These are phyloP conservation scores for Zea luxurians DNA, from an alignment of 176 grass and related monocot species.

Conservation along the genomic window DNA sequence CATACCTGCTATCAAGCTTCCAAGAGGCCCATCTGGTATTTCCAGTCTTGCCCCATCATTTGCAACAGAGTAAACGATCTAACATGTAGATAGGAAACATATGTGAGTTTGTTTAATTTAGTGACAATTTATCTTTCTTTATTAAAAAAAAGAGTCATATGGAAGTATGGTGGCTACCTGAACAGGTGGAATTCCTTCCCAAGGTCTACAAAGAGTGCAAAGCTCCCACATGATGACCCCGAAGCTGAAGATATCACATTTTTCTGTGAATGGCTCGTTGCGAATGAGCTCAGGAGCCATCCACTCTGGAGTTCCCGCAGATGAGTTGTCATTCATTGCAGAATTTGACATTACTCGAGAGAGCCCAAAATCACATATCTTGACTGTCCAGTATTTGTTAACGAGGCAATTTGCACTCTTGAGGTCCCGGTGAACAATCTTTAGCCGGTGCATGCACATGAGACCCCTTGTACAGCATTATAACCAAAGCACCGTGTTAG, in stretches of 20 bases:
- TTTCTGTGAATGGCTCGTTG: slow-evolving; percentile 87
- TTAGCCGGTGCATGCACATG: slow-evolving; percentile 98
- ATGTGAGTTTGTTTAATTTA: slow-evolving; percentile 21
- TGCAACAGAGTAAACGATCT: slow-evolving; percentile 94
- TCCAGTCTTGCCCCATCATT: slow-evolving; percentile 86
- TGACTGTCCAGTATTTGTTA: slow-evolving; percentile 89
- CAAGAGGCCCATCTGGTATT: slow-evolving; percentile 91
- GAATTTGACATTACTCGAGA: slow-evolving; percentile 63
- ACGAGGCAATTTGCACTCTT: slow-evolving; percentile 99
- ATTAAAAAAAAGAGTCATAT: not conserved
- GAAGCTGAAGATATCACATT: slow-evolving; percentile 95
- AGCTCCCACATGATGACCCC: slow-evolving; percentile 99
- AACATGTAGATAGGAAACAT: slow-evolving; percentile 28
- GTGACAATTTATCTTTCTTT: not conserved
- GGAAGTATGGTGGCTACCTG: slow-evolving; percentile 56
- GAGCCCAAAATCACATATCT: slow-evolving; percentile 97
- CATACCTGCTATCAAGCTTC: slow-evolving; percentile 87
- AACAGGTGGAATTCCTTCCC: slow-evolving; percentile 82
- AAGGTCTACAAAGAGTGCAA: slow-evolving; percentile 87
- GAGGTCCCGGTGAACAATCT: slow-evolving; percentile 90
- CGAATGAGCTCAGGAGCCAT: slow-evolving; percentile 98
- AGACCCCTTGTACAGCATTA: slow-evolving; percentile 66
- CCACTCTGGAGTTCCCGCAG: slow-evolving; percentile 95
- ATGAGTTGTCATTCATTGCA: slow-evolving; percentile 74
- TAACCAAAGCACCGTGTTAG: slow-evolving; percentile 30